These are phyloP conservation scores for Barbarea vulgaris DNA, from an alignment of 345 rosid species.

Conservation along the genomic window DNA sequence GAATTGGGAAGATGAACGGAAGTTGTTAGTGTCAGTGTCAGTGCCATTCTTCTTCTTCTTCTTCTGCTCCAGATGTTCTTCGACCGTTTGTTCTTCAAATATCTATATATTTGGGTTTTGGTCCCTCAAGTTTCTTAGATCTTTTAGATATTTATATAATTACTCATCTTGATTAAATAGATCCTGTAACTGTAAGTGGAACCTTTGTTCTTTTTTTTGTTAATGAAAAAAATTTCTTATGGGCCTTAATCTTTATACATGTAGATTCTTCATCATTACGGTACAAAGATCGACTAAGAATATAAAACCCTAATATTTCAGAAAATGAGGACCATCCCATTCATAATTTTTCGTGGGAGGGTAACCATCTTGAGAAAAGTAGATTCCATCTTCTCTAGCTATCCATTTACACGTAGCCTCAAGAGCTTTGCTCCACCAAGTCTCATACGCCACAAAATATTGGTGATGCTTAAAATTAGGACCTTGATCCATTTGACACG, in stretches of 20 bases:
- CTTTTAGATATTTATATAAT: neutral
- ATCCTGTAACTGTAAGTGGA: neutral
- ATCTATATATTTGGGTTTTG: constrained; percentile 12
- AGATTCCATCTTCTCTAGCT: constrained; percentile 32
- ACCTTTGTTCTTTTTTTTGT: neutral
- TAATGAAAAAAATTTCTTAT: neutral
- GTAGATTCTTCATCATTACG: neutral
- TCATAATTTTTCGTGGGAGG: constrained; percentile 1
- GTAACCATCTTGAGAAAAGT: constrained; percentile 14
- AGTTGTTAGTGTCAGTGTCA: constrained; percentile 12
- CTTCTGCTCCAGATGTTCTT: neutral
- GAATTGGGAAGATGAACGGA: constrained; percentile 35
- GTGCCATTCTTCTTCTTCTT: constrained; percentile 30
- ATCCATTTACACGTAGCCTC: constrained; percentile 10
- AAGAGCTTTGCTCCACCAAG: constrained; percentile 32
- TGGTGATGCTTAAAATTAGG: constrained; percentile 34
- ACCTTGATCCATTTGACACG: constrained; percentile 31
- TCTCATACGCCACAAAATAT: constrained; percentile 28
- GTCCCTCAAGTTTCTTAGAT: neutral
- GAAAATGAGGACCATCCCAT: constrained; percentile 27
- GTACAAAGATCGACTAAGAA: neutral
- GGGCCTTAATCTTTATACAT: neutral
- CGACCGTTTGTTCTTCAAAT: constrained; percentile 31
- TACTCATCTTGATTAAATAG: neutral
- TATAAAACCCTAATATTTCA: neutral